Conservation (phyloP, 2,329 filamentous ascomycete genomes). For the Fusarium tricinctum region DNA sequence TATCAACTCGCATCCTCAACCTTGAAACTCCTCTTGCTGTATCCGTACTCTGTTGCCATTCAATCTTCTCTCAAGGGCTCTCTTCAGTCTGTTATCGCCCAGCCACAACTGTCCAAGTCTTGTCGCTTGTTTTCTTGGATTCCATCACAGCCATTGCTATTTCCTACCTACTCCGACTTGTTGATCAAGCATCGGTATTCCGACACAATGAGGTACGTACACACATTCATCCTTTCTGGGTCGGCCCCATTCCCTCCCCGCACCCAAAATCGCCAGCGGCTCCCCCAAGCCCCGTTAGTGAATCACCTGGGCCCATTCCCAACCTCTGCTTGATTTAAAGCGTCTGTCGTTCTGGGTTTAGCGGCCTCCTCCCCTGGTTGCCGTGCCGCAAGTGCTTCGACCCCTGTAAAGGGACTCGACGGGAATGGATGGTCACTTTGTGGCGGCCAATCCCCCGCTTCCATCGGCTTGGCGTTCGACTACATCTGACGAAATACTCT, state of each 20-base stretch:
- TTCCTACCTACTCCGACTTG: background rate
- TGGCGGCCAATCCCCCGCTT: constrained; percentile 37
- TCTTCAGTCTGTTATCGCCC: constrained; percentile 1
- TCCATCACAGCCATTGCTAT: background rate
- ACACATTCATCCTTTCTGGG: constrained; percentile 5
- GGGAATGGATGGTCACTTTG: constrained; percentile 29
- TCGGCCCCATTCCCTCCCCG: constrained; percentile 33
- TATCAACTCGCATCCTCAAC: constrained; percentile 18
- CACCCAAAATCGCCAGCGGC: constrained; percentile 11
- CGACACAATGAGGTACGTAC: constrained; percentile 38
- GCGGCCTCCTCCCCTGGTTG: constrained; percentile 33
- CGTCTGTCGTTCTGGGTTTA: constrained; percentile 27
- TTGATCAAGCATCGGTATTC: background rate
- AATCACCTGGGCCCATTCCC: constrained; percentile 33
- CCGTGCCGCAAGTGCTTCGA: constrained; percentile 38
- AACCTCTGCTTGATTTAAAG: constrained; percentile 28
- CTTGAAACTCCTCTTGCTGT: background rate
- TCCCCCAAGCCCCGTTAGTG: constrained; percentile 33
- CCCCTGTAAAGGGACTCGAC: constrained; percentile 22
- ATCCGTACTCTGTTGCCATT: background rate
- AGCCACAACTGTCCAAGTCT: background rate
- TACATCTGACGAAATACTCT: constrained; percentile 10
- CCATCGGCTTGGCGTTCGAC: constrained; percentile 31
- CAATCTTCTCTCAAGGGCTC: constrained; percentile 3
- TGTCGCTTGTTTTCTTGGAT: constrained; percentile 1